phyloP scores from a whole-genome alignment of 768 basidiomycete species.

The Boletus subparvulus region DNA sequence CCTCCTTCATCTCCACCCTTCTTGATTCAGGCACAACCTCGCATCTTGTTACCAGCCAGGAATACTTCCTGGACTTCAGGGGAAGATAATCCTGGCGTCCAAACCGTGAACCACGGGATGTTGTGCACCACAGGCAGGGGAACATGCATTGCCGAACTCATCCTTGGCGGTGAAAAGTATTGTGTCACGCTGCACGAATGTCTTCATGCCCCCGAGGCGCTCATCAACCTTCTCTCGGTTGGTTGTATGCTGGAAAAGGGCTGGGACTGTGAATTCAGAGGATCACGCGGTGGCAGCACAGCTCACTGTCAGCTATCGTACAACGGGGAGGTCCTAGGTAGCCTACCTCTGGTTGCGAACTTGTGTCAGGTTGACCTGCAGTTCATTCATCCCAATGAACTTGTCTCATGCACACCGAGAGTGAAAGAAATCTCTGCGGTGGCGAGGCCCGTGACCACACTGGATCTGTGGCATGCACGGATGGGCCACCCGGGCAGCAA shows the following conservation, averaged over 20 bases:
- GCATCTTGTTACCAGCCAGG: background rate
- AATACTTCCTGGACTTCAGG: background rate
- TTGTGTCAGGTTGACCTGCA: background rate
- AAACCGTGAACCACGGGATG: background rate
- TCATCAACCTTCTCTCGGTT: background rate
- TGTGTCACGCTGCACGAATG: background rate
- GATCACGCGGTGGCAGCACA: no score
- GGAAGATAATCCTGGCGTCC: background rate
- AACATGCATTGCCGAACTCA: background rate
- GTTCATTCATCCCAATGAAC: background rate
- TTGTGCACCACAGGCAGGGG: background rate
- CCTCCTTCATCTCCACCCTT: background rate
- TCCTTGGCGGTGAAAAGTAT: background rate
- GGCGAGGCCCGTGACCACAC: rapidly evolving
- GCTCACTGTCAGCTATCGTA: background rate
- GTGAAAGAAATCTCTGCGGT: background rate
- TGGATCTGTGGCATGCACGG: background rate
- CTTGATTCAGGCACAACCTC: background rate
- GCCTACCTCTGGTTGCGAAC: background rate
- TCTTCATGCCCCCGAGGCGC: background rate
- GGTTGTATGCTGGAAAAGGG: background rate
- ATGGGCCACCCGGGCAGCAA: background rate
- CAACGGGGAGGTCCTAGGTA: background rate
- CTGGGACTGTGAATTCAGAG: background rate
- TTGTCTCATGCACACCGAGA: background rate